Evolutionary conservation across 2,329 filamentous ascomycete genomes (phyloP).

Genomic region (Ascochyta viciae-villosae): DNA sequence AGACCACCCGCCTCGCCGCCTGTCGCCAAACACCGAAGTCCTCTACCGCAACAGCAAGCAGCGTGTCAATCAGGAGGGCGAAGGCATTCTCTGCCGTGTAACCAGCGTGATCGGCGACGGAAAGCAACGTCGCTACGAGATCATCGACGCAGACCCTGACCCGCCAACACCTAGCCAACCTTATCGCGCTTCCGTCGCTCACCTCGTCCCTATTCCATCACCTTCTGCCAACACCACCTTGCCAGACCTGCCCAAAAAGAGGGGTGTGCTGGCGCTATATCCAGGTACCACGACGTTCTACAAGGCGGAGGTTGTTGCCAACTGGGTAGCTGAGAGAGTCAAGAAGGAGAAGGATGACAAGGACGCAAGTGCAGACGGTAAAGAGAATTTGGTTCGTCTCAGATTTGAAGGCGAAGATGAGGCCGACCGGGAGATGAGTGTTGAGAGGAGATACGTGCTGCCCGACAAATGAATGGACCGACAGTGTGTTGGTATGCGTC

Average conservation of each 20-base stretch:
- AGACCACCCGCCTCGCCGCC: conserved; percentile 37
- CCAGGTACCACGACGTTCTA: conserved; percentile 62
- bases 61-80: conserved; percentile 51
- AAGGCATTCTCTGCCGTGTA: conserved; percentile 60
- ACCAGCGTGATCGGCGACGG: conserved; percentile 61
- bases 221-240: conserved; percentile 50
- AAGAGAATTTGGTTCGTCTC: conserved; percentile 51
- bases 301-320: conserved; percentile 57
- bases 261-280: conserved; percentile 58
- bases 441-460: conserved; percentile 60
- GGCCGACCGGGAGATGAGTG: conserved; percentile 54
- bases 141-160: conserved; percentile 58
- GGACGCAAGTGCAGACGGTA: conserved; percentile 47
- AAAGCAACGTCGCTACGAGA: conserved; percentile 61
- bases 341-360: conserved; percentile 51
- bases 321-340: conserved; percentile 47
- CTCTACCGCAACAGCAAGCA: conserved; percentile 58
- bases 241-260: conserved; percentile 51
- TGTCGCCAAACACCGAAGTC: conserved; percentile 55
- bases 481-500: background rate
- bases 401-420: conserved; percentile 59
- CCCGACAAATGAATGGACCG: conserved; percentile 39
- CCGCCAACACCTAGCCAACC: conserved; percentile 47
- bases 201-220: conserved; percentile 55
- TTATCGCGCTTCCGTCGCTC: conserved; percentile 56